Conservation (phyloP, 352 stramenopile species). For the Phytophthora tubulina region DNA sequence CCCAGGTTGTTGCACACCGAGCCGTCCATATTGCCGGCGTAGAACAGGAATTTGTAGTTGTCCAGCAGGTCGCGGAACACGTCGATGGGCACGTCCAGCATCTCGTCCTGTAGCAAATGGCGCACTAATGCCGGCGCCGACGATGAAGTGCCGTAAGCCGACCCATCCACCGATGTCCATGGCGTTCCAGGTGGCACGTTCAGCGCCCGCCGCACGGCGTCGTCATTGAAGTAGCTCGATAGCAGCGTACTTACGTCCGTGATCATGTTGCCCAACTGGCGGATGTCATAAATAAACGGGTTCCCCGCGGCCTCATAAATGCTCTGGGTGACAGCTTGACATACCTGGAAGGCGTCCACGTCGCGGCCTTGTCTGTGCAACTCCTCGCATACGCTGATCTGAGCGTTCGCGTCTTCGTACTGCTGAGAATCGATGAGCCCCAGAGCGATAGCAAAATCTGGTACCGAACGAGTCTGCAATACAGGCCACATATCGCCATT, state of each 20-base stretch:
- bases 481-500: slow-evolving; percentile 91
- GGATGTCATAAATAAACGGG: slow-evolving; percentile 89
- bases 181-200: slow-evolving; percentile 78
- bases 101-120: slow-evolving; percentile 79
- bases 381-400: slow-evolving; percentile 83
- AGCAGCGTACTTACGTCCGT: slow-evolving; percentile 57
- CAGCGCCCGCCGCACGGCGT: slow-evolving; percentile 84
- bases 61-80: slow-evolving; percentile 82
- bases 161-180: slow-evolving; percentile 77
- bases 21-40: slow-evolving; percentile 87
- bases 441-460: slow-evolving; percentile 83
- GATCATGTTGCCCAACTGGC: slow-evolving; percentile 68
- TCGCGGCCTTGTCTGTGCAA: slow-evolving; percentile 77
- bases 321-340: slow-evolving; percentile 73
- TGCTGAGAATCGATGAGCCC: slow-evolving; percentile 87
- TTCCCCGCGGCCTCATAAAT: slow-evolving; percentile 84
- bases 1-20: slow-evolving; percentile 86
- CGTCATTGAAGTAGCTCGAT: slow-evolving; percentile 86
- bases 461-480: slow-evolving; percentile 80
- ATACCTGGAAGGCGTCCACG: slow-evolving; percentile 79
- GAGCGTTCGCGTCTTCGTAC: slow-evolving; percentile 76
- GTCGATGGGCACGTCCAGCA: slow-evolving; percentile 81
- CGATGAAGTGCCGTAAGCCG: slow-evolving; percentile 61
- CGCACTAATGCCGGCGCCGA: slow-evolving; percentile 67
- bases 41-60: slow-evolving; percentile 89